Conservation (phyloP, 495 filamentous ascomycete genomes). For the Astrothelium subdiscretum region DNA sequence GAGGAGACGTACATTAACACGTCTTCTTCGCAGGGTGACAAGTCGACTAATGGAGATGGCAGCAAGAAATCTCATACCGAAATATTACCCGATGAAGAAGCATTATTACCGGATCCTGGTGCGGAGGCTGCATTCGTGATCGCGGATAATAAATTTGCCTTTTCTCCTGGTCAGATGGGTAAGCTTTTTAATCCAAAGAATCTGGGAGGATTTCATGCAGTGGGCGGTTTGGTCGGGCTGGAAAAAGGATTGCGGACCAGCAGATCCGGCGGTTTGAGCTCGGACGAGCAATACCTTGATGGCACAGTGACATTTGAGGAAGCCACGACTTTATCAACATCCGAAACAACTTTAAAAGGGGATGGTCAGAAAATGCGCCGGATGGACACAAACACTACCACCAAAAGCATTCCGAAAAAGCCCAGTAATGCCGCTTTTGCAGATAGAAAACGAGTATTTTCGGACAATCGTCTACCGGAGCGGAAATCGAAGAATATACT, state of each 20-base stretch:
- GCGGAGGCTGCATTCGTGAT: slow-evolving; percentile 63
- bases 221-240: slow-evolving; percentile 66
- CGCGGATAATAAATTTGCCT: slow-evolving; percentile 69
- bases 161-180: slow-evolving; percentile 66
- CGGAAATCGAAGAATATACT: slow-evolving; percentile 62
- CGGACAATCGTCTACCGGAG: slow-evolving; percentile 57
- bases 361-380: not conserved
- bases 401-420: slow-evolving; percentile 18
- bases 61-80: slow-evolving; percentile 13
- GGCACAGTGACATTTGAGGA: slow-evolving; percentile 63
- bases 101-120: slow-evolving; percentile 55
- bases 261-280: slow-evolving; percentile 52
- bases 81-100: slow-evolving; percentile 42
- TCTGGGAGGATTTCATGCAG: slow-evolving; percentile 59
- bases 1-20: slow-evolving; percentile 34
- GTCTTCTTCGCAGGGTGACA: slow-evolving; percentile 26
- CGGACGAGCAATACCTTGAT: slow-evolving; percentile 58
- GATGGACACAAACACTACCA: slow-evolving; percentile 7
- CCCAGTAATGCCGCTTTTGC: slow-evolving; percentile 33
- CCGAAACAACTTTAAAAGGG: not conserved
- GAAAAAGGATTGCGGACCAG: slow-evolving; percentile 68
- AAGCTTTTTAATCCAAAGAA: slow-evolving; percentile 78
- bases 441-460: slow-evolving; percentile 60
- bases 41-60: slow-evolving; percentile 21
- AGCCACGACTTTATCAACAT: slow-evolving; percentile 25